phyloP scores from a whole-genome alignment of 805 yeast species.

The Saccharomycopsis babjevae region DNA sequence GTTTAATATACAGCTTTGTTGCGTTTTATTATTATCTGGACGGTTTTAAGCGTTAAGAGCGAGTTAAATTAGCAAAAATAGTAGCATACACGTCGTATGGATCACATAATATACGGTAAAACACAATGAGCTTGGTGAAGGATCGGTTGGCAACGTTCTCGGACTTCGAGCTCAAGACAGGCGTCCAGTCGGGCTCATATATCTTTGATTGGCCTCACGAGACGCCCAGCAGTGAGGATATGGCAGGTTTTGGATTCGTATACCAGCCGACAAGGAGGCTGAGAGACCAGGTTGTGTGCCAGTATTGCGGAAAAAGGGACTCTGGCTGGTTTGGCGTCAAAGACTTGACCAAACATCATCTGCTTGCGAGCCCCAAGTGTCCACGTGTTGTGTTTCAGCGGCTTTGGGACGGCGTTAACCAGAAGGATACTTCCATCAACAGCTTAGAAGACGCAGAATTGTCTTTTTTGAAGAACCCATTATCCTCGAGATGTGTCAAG shows the following conservation, averaged over 20 bases:
- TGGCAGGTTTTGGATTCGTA: conserved; percentile 55
- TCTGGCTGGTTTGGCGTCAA: conserved; percentile 50
- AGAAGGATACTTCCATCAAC: conserved; percentile 19
- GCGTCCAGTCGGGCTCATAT: too few relatives aligned
- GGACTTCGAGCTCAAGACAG: background rate
- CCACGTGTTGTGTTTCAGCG: conserved; percentile 24
- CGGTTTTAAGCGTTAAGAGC: background rate
- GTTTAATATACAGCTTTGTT: too few relatives aligned
- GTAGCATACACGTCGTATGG: background rate
- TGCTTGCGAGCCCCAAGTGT: conserved; percentile 27
- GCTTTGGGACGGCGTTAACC: conserved; percentile 12
- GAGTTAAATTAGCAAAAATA: background rate
- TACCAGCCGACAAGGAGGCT: conserved; percentile 44
- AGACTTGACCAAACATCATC: conserved; percentile 41
- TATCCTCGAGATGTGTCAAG: conserved; percentile 23
- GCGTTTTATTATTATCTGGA: too few relatives aligned
- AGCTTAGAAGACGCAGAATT: background rate
- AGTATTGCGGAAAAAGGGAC: conserved; percentile 41
- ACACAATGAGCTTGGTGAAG: background rate
- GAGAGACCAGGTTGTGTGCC: conserved; percentile 48
- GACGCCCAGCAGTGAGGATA: conserved; percentile 24
- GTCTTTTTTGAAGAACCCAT: conserved; percentile 28
- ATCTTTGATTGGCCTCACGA: conserved; percentile 22
- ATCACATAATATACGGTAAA: background rate
- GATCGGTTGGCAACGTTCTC: conserved; percentile 8